Percentiles rank a stretch among this genome's conserved stretches.
Evolutionary conservation across 805 yeast genomes (phyloP).

Genomic region (Millerago galiae): DNA sequence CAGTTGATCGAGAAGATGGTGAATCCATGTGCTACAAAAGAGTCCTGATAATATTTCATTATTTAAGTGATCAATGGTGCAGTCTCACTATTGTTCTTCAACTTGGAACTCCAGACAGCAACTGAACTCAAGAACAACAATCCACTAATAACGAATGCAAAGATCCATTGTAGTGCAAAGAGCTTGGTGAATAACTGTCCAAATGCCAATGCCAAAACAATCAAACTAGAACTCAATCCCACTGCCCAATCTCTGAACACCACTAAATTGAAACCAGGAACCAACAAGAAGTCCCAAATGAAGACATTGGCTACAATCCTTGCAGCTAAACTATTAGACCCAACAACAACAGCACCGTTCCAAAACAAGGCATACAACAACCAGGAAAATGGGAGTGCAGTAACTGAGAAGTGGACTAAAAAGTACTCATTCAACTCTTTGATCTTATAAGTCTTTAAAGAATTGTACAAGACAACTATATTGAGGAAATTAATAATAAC

Average conservation of each 20-base stretch:
- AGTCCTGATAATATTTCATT: neutral
- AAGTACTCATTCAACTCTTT: slow-evolving; percentile 47
- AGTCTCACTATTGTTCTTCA: slow-evolving; percentile 21
- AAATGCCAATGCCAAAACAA: slow-evolving; percentile 60
- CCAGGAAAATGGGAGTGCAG: slow-evolving; percentile 75
- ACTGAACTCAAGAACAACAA: slow-evolving; percentile 46
- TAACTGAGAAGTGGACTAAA: slow-evolving; percentile 56
- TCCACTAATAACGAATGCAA: slow-evolving; percentile 63
- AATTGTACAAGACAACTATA: slow-evolving; percentile 41
- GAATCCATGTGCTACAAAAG: slow-evolving; percentile 21
- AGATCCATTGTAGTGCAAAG: slow-evolving; percentile 81
- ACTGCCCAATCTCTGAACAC: slow-evolving; percentile 66
- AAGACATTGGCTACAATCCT: slow-evolving; percentile 66
- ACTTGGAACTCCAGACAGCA: slow-evolving; percentile 37
- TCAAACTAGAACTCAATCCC: slow-evolving; percentile 51
- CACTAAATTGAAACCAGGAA: slow-evolving; percentile 52
- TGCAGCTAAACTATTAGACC: slow-evolving; percentile 46
- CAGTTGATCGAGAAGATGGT: slow-evolving; percentile 36
- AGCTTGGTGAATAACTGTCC: slow-evolving; percentile 64
- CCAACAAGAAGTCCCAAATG: slow-evolving; percentile 70
- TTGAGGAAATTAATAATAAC: slow-evolving; percentile 55
- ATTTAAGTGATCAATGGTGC: slow-evolving; percentile 32
- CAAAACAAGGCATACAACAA: slow-evolving; percentile 66
- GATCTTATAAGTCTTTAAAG: slow-evolving; percentile 53
- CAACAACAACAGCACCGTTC: slow-evolving; percentile 70